Base-by-base conservation (phyloP, 2,329 filamentous ascomycete genomes). In the Botrytis pseudocinerea region DNA sequence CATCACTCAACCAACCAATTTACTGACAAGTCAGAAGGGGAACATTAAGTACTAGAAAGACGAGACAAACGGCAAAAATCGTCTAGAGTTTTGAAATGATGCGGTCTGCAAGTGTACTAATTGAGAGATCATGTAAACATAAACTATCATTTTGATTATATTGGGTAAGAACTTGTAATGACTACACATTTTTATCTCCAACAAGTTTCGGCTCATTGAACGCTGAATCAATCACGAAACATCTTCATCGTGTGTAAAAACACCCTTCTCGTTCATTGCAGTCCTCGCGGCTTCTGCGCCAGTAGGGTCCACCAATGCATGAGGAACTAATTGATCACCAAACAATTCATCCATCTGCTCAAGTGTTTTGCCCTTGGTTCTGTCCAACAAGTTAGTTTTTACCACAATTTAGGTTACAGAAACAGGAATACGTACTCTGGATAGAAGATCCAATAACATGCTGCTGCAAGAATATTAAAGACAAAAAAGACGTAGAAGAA, bases 371-470 rank as follows among this genome's bases (percentile, higher is more conserved):
- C 79, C 80, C 54, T 78, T 78, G 32, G 79, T 81, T 75, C 81
- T 80, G 12, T 79, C 77, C 63, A 68, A 73, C 28, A 77, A 66
- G 22, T 74, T 81, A 42, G 74, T 79, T 8, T 78, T 74, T 76
- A 42, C 35, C 16, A n/a, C 78, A 81, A 32, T 81, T 76, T 20
- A 81, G 79, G 79, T 6, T 18, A 28, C 54, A 20, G 16, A 22
- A 35, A 16, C 16, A 59, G 6, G 4, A 81, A 83, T 16, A 81
- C 78, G 77, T 85, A 78, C 73, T 85, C 85, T 76, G 86, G 85
- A 2, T 82, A 84, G 44, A 82, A 82, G 76, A 85, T 85, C 14
- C 82, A 80, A 75, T 86, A 86, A 57, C 85, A 87, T 25, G 38
- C 61, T 16, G 35, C 22, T 4, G 38, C 38, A 40, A 63, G n/a